These are phyloP conservation scores for Plasmodium coatneyi DNA, from an alignment of 169 alveolate species.

Conservation along the genomic window DNA sequence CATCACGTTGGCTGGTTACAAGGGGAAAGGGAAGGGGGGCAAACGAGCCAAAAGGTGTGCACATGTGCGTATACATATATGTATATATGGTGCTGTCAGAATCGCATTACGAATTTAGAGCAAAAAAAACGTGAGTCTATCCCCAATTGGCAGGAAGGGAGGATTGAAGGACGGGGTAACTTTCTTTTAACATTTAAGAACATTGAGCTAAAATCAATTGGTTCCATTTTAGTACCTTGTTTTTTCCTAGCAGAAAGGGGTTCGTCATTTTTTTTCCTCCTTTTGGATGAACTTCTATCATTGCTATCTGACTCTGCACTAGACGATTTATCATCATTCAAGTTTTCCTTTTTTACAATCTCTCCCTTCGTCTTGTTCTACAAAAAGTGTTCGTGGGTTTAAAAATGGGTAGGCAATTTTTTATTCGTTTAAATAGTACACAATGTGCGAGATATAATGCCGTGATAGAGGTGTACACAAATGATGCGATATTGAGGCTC, in stretches of 20 bases:
- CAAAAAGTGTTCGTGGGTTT: background rate
- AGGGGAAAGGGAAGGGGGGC: background rate
- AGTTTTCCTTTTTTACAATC: slow-evolving; percentile 27
- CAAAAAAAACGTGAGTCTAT: background rate
- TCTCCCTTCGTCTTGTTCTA: background rate
- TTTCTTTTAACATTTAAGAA: background rate
- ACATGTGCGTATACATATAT: background rate
- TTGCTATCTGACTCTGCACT: slow-evolving; percentile 29
- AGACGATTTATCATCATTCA: slow-evolving; percentile 23
- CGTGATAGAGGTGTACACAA: background rate
- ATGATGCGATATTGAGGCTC: slow-evolving; percentile 3
- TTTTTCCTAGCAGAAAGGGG: slow-evolving; percentile 44
- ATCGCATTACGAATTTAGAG: background rate
- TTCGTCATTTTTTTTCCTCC: slow-evolving; percentile 46
- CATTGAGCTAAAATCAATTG: background rate
- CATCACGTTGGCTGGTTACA: slow-evolving; percentile 78
- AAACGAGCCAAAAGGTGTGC: background rate
- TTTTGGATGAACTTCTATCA: slow-evolving; percentile 59
- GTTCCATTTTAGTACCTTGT: slow-evolving; percentile 42
- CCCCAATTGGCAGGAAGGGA: background rate
- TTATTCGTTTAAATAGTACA: background rate
- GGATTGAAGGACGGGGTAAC: background rate
- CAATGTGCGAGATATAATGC: background rate
- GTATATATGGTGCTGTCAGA: background rate
- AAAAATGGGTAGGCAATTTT: background rate